Percentiles rank a stretch among this genome's conserved stretches.
These are phyloP conservation scores for Alternaria brassicae DNA, from an alignment of 2,329 filamentous ascomycete genomes.

Conservation along the genomic window DNA sequence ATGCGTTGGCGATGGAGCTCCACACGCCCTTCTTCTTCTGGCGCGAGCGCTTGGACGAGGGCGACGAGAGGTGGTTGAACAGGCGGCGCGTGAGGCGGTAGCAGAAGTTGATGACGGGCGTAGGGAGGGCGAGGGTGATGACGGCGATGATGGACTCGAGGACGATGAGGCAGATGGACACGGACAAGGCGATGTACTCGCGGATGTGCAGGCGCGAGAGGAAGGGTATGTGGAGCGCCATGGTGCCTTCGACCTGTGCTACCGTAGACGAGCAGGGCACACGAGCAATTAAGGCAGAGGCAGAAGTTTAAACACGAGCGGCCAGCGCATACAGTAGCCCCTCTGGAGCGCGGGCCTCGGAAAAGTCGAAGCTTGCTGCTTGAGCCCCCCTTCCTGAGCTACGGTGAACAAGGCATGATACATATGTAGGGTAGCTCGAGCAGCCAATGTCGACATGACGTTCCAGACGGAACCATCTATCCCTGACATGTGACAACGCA, in stretches of 20 bases:
- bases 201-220: slow-evolving; percentile 66
- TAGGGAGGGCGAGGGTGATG: slow-evolving; percentile 85
- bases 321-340: slow-evolving; percentile 14
- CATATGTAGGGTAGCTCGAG: no score
- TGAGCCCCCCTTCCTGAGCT: not conserved
- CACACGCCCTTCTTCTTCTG: slow-evolving; percentile 76
- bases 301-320: not conserved
- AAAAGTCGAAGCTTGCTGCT: slow-evolving; percentile 9
- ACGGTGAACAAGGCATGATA: slow-evolving; percentile 12
- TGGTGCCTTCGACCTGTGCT: slow-evolving; percentile 29
- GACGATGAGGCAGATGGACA: slow-evolving; percentile 81
- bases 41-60: slow-evolving; percentile 71
- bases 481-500: slow-evolving; percentile 32
- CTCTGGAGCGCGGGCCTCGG: slow-evolving; percentile 12
- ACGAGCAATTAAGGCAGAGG: slow-evolving; percentile 7
- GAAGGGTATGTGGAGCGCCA: slow-evolving; percentile 65
- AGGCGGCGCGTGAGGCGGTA: slow-evolving; percentile 82
- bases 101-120: slow-evolving; percentile 79
- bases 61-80: slow-evolving; percentile 80
- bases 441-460: slow-evolving; percentile 12
- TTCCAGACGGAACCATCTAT: slow-evolving; percentile 2
- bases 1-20: slow-evolving; percentile 79
- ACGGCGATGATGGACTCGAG: slow-evolving; percentile 84
- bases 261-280: not conserved
- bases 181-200: slow-evolving; percentile 87